Evolutionary conservation across 1,139 yeast genomes (phyloP).

Genomic region (Pichia sp.): DNA sequence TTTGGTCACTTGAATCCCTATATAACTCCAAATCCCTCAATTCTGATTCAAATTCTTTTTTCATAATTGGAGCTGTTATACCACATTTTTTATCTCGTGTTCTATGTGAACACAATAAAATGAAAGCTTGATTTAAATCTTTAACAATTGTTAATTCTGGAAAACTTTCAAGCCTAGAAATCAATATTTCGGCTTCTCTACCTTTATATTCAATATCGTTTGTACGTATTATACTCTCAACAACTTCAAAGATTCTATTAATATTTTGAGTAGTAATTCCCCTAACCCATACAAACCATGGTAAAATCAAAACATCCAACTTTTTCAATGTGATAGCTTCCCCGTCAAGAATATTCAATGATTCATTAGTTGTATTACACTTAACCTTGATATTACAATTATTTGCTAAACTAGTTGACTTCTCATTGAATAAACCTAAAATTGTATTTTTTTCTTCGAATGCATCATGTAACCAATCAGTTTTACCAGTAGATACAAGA

Average conservation of each 20-base stretch:
- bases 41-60: conserved; percentile 67
- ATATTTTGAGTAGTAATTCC: conserved; percentile 44
- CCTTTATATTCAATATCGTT: conserved; percentile 8
- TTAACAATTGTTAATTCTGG: conserved; percentile 29
- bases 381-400: conserved; percentile 35
- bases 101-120: conserved; percentile 79
- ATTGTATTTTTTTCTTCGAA: conserved; percentile 39
- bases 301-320: conserved; percentile 62
- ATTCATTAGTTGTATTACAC: conserved; percentile 19
- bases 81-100: conserved; percentile 94
- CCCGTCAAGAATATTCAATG: conserved; percentile 7
- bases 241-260: conserved; percentile 36
- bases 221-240: conserved; percentile 37
- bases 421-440: conserved; percentile 27
- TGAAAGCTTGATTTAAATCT: conserved; percentile 46
- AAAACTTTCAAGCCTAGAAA: conserved; percentile 11
- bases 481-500: conserved; percentile 72
- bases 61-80: conserved; percentile 87
- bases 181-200: conserved; percentile 9
- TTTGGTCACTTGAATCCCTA: conserved; percentile 66
- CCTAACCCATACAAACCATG: conserved; percentile 69
- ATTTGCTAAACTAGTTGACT: conserved; percentile 11
- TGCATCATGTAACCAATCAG: conserved; percentile 83
- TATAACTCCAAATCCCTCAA: conserved; percentile 62
- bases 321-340: conserved; percentile 24